Evolutionary conservation across 2,329 filamentous ascomycete genomes (phyloP).

Genomic region (Fusarium guadeloupense): DNA sequence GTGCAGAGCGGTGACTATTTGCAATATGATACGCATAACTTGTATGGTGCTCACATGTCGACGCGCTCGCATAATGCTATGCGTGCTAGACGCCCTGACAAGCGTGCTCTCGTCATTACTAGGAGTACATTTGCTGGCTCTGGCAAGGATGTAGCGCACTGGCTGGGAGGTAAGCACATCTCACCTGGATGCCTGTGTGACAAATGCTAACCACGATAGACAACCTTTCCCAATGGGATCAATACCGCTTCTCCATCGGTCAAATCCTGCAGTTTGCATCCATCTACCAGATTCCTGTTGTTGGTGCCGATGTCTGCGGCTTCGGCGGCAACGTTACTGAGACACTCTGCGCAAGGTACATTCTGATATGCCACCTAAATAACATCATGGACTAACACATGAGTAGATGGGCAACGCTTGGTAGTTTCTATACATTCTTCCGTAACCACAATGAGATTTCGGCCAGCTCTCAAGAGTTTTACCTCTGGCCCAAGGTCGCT

Average conservation of each 20-base stretch:
- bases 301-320: constrained; percentile 79
- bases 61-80: constrained; percentile 70
- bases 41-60: constrained; percentile 83
- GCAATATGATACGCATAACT: constrained; percentile 73
- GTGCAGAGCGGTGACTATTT: constrained; percentile 32
- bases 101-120: constrained; percentile 77
- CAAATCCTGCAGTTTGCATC: constrained; percentile 69
- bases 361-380: too few relatives aligned
- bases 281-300: constrained; percentile 75
- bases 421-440: constrained; percentile 74
- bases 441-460: constrained; percentile 68
- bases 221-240: constrained; percentile 59
- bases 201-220: constrained; percentile 21
- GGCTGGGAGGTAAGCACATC: constrained; percentile 57
- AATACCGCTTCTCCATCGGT: constrained; percentile 67
- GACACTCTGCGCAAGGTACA: constrained; percentile 33
- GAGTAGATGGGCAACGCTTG: constrained; percentile 69
- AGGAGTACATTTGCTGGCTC: constrained; percentile 80
- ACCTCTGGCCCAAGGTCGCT: constrained; percentile 70
- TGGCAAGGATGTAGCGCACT: constrained; percentile 70
- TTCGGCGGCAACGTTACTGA: constrained; percentile 66
- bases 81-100: constrained; percentile 68
- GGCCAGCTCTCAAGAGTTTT: constrained; percentile 69
- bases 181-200: background rate
- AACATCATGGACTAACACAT: background rate